Evolutionary conservation across 345 rosid genomes (phyloP), one percentile per base, ranked within the genome.

Genomic region (Eucalyptus pauciflora): DNA sequence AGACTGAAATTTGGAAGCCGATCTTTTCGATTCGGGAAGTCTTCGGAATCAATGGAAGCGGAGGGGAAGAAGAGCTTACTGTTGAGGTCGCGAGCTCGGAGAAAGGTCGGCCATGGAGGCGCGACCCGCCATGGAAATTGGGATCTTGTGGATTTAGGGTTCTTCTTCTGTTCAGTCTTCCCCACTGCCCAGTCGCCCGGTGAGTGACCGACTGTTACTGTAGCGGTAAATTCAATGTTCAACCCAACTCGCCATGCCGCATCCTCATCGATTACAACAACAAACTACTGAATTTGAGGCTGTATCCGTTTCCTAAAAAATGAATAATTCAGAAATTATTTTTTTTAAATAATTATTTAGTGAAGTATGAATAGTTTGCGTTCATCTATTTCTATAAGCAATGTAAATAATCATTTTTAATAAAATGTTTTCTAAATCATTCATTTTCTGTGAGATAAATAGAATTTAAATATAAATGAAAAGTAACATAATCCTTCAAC

Each of bases 361-460:
- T 52, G 58, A 7, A 52, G 2, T 52, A 52, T 52, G 58, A 7
- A 52, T 52, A 52, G 24, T 8, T 52, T 52, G 2, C 25, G 1
- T 52, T 52, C 10, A 20, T 20, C 8, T 52, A 20, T 52, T 52
- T 52, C 10, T 52, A 18, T 52, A 52, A 52, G 24, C 58, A 52
- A 52, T 7, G 58, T 18, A 52, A 52, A 52, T 4, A 52, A 52
- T 20, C 10, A 20, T 52, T 52, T 52, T 52, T 18, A 20, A 1
- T n/a, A n/a, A 20, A 52, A 3, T 20, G 20, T 52, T 8, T 52
- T 52, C 1, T 52, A 52, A 52, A 8, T 4, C 0, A 52, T 52
- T 52, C 4, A 52, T 52, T 20, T 52, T 52, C 8, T 5, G 0
- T 1, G 2, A 20, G 24, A 8, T 1, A 20, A 52, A 52, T 1